Conservation (phyloP, 345 rosid genomes). For the Melaleuca alternifolia region DNA sequence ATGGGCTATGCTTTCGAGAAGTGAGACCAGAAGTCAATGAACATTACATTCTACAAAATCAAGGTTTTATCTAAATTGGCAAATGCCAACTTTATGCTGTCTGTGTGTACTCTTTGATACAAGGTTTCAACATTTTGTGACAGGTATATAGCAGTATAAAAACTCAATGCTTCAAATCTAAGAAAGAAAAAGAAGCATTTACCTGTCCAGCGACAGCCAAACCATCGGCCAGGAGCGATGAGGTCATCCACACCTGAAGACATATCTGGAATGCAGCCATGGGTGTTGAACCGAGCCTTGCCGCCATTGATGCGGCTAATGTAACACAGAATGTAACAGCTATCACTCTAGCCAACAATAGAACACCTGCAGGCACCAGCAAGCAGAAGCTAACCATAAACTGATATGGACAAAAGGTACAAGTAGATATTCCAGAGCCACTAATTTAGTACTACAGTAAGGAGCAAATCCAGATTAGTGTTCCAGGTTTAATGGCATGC, state of each 20-base stretch:
- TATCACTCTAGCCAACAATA: constrained; percentile 64
- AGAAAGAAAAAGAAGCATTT: background rate
- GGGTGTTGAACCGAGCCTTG: constrained; percentile 67
- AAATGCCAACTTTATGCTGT: background rate
- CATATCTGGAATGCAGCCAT: constrained; percentile 98
- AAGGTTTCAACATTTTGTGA: background rate
- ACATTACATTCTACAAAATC: background rate
- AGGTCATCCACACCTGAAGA: constrained; percentile 90
- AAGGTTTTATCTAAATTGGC: background rate
- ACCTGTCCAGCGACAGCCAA: constrained; percentile 99
- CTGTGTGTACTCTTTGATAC: background rate
- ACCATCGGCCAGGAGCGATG: constrained; percentile 96
- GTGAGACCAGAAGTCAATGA: background rate
- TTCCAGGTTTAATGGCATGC: background rate
- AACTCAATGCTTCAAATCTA: background rate
- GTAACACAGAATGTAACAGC: constrained; percentile 92
- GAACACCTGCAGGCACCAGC: constrained; percentile 27
- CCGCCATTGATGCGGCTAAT: constrained; percentile 84
- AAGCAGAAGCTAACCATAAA: background rate
- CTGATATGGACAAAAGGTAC: background rate
- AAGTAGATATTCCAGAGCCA: background rate
- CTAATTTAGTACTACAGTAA: background rate
- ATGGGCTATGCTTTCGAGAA: background rate
- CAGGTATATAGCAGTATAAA: background rate
- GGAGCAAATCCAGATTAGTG: background rate